Percentiles rank a stretch among this genome's conserved stretches.
Conservation (phyloP, 768 basidiomycete genomes). For the Hydnomerulius pinastri region DNA sequence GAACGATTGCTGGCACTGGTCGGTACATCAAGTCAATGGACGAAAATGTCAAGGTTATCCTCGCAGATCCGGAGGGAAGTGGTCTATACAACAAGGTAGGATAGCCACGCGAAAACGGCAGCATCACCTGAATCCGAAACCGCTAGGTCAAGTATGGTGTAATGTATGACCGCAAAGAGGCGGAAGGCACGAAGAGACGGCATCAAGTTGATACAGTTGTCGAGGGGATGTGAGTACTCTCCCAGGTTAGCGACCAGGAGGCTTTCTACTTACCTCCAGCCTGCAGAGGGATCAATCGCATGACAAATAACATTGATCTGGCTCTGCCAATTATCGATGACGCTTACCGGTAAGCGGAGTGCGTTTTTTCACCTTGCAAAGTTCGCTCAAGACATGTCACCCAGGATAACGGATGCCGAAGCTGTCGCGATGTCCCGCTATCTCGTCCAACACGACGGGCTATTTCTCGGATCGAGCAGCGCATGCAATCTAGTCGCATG, state of each 20-base stretch:
- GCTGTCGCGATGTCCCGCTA: constrained; percentile 96
- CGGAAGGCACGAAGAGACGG: constrained; percentile 88
- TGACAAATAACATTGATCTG: constrained; percentile 88
- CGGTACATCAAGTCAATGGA: constrained; percentile 77
- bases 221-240: constrained; percentile 73
- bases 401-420: constrained; percentile 87
- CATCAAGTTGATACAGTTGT: constrained; percentile 97
- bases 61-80: constrained; percentile 93
- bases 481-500: constrained; percentile 96
- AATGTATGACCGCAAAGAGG: constrained; percentile 92
- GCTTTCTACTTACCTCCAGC: neutral
- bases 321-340: constrained; percentile 87
- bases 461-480: constrained; percentile 95
- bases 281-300: constrained; percentile 84
- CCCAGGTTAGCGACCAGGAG: neutral
- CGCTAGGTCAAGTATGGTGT: constrained; percentile 83
- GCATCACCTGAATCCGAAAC: neutral
- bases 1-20: constrained; percentile 88
- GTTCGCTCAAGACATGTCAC: neutral
- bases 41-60: constrained; percentile 62
- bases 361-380: neutral
- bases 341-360: constrained; percentile 67
- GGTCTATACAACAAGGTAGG: constrained; percentile 91
- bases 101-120: neutral
- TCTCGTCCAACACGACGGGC: constrained; percentile 85